Evolutionary conservation across 73 alveolate species (phyloP).

Genomic region (Paramecium sexaurelia): DNA sequence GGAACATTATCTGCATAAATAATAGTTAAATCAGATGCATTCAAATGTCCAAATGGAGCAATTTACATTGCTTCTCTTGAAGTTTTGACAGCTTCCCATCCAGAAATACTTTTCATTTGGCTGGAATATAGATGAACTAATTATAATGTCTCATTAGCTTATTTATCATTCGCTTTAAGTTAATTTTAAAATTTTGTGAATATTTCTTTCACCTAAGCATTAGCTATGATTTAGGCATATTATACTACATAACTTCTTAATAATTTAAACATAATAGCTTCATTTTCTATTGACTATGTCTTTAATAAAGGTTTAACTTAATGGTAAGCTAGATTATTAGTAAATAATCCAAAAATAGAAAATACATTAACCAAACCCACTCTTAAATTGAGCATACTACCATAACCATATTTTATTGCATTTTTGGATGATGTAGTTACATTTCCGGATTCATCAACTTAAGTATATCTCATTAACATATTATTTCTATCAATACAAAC

Average conservation of each 20-base stretch:
- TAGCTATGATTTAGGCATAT: neutral
- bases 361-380: conserved; percentile 31
- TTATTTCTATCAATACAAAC: conserved; percentile 70
- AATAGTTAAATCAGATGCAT: neutral
- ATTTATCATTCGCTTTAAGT: neutral
- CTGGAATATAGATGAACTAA: conserved; percentile 60
- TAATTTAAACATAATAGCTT: conserved; percentile 8
- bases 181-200: neutral
- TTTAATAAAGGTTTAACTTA: neutral
- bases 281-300: conserved; percentile 33
- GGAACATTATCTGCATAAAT: conserved; percentile 59
- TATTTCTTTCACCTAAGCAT: neutral
- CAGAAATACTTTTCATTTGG: conserved; percentile 38
- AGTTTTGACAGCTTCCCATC: conserved; percentile 60
- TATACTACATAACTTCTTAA: conserved; percentile 34
- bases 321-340: conserved; percentile 28
- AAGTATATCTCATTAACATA: conserved; percentile 72
- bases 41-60: conserved; percentile 63
- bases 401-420: conserved; percentile 70
- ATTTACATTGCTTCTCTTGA: conserved; percentile 42
- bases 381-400: conserved; percentile 66
- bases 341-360: conserved; percentile 11
- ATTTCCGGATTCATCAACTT: conserved; percentile 74
- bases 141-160: conserved; percentile 17
- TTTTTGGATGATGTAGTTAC: conserved; percentile 64